Base-by-base conservation (phyloP, 768 basidiomycete species). In the Naganishia onofrii region DNA sequence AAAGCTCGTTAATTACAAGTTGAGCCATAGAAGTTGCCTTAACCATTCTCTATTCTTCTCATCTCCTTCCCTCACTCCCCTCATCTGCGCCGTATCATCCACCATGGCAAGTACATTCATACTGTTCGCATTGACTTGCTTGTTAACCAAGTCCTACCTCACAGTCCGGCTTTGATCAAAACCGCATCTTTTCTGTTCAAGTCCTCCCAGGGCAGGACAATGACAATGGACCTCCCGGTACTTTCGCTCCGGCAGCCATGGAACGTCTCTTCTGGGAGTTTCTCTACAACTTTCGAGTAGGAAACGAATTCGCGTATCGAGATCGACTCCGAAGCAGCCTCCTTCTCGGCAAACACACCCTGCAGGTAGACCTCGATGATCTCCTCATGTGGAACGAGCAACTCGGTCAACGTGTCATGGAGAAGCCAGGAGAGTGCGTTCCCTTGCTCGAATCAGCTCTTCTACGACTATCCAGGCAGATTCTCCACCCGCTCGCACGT, bases 381-480 rank as follows among this genome's bases (percentile, higher is more conserved):
- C 72, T 85, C 67, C 79, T 81, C 53, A 83, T 93, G 32, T 98
- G 89, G 84, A 93, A 96, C 74, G 94, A 97, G 76, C 93, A 95
- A 77, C 84, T 99, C 42, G 93, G 92, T 1, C 91, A 94, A 79
- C 87, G 87, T 26, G 88, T 97, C 67, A 92, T 96, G 80, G 90
- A 92, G 73, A 84, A 85, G 75, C 96, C 96, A 21, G 88, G 89
- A 6, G 96, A 97, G 72, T 86, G 93, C 46, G 82, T 98, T 65
- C 93, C 93, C 56, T 80, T 94, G 93, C 92, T 98, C 78, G 96
- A 99, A 82, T 89, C 87, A 74, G 94, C 95, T 0, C 88, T 92
- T 12, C 87, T 92, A 0, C 89, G 88, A 74, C 88, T 92, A 1
- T 93, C 94, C 29, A 86, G 90, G 5, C 84, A 86, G 23, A 90